Evolutionary conservation across 305 asterid genomes (phyloP).

Genomic region (Galium porrigens): DNA sequence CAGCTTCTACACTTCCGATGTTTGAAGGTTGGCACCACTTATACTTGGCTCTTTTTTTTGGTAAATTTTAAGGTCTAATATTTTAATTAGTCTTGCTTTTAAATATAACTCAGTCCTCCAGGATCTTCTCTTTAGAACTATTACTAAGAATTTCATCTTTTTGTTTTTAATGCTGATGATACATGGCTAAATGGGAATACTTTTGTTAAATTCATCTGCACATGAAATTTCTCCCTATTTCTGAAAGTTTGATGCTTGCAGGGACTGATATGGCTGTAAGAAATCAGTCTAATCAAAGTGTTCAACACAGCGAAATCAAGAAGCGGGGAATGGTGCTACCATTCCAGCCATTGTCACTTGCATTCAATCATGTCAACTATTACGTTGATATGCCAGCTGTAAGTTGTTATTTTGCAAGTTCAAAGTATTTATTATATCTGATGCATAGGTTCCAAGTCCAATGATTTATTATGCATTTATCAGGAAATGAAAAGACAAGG

Average conservation of each 20-base stretch:
- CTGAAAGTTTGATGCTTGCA: slow-evolving; percentile 21
- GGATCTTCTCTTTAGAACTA: neutral
- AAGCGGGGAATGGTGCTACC: slow-evolving; percentile 90
- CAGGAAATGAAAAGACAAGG: slow-evolving; percentile 80
- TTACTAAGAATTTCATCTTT: neutral
- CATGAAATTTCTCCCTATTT: neutral
- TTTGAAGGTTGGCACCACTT: slow-evolving; percentile 24
- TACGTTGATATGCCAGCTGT: slow-evolving; percentile 89
- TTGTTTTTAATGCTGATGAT: neutral
- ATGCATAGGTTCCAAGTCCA: neutral
- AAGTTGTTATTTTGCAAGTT: slow-evolving; percentile 23
- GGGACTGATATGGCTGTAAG: slow-evolving; percentile 32
- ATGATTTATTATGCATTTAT: slow-evolving; percentile 8
- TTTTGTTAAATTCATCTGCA: neutral
- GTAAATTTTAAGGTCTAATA: neutral
- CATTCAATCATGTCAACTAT: slow-evolving; percentile 68
- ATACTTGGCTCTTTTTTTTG: neutral
- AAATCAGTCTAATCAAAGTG: slow-evolving; percentile 22
- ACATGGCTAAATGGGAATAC: neutral
- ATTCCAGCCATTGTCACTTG: slow-evolving; percentile 66
- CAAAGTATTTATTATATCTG: neutral
- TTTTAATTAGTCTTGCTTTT: neutral
- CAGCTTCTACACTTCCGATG: slow-evolving; percentile 30
- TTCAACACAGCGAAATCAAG: slow-evolving; percentile 17
- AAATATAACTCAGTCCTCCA: neutral